Evolutionary conservation across 129 eudicot genomes (phyloP).

Genomic region (Chrysanthemum seticuspe): DNA sequence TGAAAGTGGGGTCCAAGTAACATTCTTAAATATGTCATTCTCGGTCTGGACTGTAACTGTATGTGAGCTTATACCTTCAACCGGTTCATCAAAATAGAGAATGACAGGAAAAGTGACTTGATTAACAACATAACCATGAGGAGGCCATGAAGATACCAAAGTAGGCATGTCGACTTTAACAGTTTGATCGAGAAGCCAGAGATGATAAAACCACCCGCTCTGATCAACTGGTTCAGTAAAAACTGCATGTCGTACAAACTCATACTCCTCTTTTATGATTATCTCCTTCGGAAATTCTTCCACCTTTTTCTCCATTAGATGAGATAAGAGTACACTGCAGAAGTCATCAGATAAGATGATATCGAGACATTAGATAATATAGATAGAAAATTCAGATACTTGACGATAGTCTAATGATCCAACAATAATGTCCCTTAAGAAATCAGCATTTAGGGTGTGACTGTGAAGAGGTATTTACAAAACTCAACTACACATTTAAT

Average conservation of each 20-base stretch:
- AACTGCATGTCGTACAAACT: constrained; percentile 80
- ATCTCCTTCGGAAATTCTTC: constrained; percentile 60
- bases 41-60: too few species aligned
- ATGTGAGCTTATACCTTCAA: too few species aligned
- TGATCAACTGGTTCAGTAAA: constrained; percentile 96
- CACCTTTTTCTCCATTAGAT: constrained; percentile 49
- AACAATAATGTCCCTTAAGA: too few species aligned
- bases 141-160: too few species aligned
- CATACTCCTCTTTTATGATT: constrained; percentile 64
- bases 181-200: constrained; percentile 89
- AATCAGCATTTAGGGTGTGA: too few species aligned
- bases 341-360: constrained; percentile 16
- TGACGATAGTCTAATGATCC: too few species aligned
- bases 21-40: too few species aligned
- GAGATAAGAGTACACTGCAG: constrained; percentile 82
- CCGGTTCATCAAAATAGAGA: too few species aligned
- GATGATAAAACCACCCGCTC: constrained; percentile 98
- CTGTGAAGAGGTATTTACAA: background rate
- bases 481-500: background rate
- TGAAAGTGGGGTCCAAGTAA: too few species aligned
- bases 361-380: background rate
- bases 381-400: background rate
- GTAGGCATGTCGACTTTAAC: constrained; percentile 21
- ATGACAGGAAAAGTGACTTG: too few species aligned
- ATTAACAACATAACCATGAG: too few species aligned